Percentiles rank a stretch among this genome's conserved stretches.
Conservation (phyloP, 352 stramenopile genomes). For the Phytopythium kandeliae region DNA sequence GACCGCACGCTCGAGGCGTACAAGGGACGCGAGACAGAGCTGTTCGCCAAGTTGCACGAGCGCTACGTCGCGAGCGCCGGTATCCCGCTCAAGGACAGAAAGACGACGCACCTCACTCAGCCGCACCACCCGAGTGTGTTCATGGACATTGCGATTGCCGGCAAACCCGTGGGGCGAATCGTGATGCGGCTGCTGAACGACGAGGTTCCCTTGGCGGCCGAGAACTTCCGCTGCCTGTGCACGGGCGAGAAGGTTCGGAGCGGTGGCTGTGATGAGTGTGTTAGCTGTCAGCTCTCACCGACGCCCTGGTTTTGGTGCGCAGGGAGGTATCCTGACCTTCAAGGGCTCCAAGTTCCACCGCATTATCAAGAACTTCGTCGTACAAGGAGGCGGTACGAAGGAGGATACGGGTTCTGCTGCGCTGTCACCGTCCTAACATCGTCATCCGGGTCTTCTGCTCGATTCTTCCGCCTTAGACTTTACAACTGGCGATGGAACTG, state of each 20-base stretch:
- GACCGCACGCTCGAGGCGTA: slow-evolving; percentile 55
- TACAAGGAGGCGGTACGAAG: slow-evolving; percentile 67
- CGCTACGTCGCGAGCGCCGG: slow-evolving; percentile 40
- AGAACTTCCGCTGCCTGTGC: slow-evolving; percentile 92
- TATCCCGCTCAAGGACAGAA: slow-evolving; percentile 31
- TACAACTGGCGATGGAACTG: slow-evolving; percentile 63
- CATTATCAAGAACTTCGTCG: slow-evolving; percentile 92
- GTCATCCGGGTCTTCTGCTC: no score
- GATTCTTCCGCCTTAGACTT: slow-evolving; percentile 35
- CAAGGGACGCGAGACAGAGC: slow-evolving; percentile 49
- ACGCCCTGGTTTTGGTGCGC: background rate
- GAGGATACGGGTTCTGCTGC: background rate
- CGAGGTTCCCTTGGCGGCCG: slow-evolving; percentile 89
- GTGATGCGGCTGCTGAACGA: slow-evolving; percentile 95
- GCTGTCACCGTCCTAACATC: background rate
- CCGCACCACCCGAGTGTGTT: slow-evolving; percentile 87
- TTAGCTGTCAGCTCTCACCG: background rate
- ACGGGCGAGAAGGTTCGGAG: slow-evolving; percentile 66
- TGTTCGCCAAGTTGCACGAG: slow-evolving; percentile 62
- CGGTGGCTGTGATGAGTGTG: background rate
- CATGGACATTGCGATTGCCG: slow-evolving; percentile 92
- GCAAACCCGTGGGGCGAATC: slow-evolving; percentile 78
- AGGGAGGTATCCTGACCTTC: slow-evolving; percentile 57
- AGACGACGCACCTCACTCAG: slow-evolving; percentile 48
- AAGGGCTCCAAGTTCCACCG: slow-evolving; percentile 88